Base-by-base conservation (phyloP, 495 filamentous ascomycete genomes). In the Trichoderma gamsii region DNA sequence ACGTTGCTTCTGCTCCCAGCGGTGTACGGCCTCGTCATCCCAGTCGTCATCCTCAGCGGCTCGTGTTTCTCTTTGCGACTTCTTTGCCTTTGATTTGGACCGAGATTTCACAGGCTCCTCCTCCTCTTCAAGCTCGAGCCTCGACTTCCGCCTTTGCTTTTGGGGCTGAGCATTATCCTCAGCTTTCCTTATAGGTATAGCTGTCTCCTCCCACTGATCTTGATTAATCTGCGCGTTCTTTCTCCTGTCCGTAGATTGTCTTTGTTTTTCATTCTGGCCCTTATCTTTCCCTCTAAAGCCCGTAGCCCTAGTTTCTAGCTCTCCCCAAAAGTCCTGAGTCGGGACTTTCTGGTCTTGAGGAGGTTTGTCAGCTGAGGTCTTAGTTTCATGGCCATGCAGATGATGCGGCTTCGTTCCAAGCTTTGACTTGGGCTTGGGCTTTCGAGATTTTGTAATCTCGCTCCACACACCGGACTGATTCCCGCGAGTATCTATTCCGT, bases 21-120 rank as follows among this genome's bases (percentile, higher is more conserved):
- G 74, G 2, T 74, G 69, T 43, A 80, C 80, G 64, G 76, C 78
- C 5, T 75, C 75, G 2, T 73, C 73, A 3, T 78, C 77, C 23
- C 72, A 73, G 0, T 72, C 74, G 0, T 72, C 69, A 15, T 72
- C 72, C n/a, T 65, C 64, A 21, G 3, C 41, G 29, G 41, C 64
- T 43, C 25, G 38, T 44, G 13, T 46, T 15, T 27, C n/a, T 29
- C 35, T 46, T 51, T 66, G 65, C 1, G 65, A 18, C 43, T 66
- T 66, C 13, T 66, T 46, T n/a, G 43, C 43, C 65, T 66, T 66
- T 38, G 35, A 38, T 46, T 66, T 66, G 9, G 65, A 43, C 27
- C 41, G 64, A 23, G 29, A 0, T 35, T 21, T 46, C 23, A 21
- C 56, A 16, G 56, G 23, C 56, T 59, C 21, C 16, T 66, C 43